Evolutionary conservation across 1,284 basidiomycete species (phyloP).

Genomic region (Leccinum fallax): DNA sequence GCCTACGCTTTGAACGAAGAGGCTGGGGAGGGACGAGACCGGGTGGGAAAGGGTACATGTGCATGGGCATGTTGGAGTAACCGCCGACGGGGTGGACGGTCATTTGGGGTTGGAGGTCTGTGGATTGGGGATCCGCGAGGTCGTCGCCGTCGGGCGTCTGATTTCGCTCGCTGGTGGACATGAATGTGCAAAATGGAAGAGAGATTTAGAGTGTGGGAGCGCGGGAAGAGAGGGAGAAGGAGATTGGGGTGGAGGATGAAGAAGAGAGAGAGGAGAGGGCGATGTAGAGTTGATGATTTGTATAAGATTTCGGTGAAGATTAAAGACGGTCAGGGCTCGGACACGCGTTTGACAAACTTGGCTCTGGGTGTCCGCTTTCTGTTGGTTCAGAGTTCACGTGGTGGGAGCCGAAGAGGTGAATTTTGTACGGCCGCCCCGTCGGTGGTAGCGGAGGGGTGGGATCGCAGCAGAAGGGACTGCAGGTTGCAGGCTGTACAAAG

Average conservation of each 20-base stretch:
- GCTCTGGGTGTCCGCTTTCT: slow-evolving; percentile 35
- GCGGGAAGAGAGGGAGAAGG: background rate
- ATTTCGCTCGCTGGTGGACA: slow-evolving; percentile 39
- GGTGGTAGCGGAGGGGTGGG: slow-evolving; percentile 19
- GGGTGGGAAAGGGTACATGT: slow-evolving; percentile 65
- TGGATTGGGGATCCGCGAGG: slow-evolving; percentile 37
- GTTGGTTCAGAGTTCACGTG: slow-evolving; percentile 34
- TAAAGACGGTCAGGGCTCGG: slow-evolving; percentile 37
- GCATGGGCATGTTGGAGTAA: slow-evolving; percentile 59
- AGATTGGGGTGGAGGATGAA: slow-evolving; percentile 13
- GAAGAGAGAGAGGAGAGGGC: slow-evolving; percentile 8
- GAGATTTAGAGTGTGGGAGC: slow-evolving; percentile 7
- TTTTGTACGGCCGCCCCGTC: slow-evolving; percentile 16
- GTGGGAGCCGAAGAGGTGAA: slow-evolving; percentile 36
- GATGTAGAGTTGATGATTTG: slow-evolving; percentile 32
- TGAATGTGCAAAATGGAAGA: slow-evolving; percentile 20
- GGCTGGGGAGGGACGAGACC: slow-evolving; percentile 49
- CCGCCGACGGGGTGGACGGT: slow-evolving; percentile 51
- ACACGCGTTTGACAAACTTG: slow-evolving; percentile 41
- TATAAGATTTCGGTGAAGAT: slow-evolving; percentile 37
- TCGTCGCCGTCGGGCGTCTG: slow-evolving; percentile 40
- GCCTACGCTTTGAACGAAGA: slow-evolving; percentile 73
- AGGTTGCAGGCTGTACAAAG: slow-evolving; percentile 17
- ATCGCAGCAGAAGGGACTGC: slow-evolving; percentile 6
- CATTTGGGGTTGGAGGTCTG: slow-evolving; percentile 51